Conservation (phyloP, 2,329 filamentous ascomycete genomes). For the Byssoonygena ceratinophila region DNA sequence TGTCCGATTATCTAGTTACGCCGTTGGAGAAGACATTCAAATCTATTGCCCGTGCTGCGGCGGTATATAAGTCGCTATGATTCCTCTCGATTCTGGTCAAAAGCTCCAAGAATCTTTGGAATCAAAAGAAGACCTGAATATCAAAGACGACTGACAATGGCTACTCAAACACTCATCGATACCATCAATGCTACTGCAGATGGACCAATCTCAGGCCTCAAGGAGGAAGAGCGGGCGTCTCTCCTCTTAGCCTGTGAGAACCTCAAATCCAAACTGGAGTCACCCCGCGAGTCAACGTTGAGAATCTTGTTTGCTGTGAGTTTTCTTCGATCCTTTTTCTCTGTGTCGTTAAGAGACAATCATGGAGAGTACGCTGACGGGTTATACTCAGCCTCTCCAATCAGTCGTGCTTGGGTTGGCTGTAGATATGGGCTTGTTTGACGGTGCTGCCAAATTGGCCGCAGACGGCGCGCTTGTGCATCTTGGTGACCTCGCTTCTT, state of each 20-base stretch:
- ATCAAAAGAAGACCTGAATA: neutral
- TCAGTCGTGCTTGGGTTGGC: constrained; percentile 2
- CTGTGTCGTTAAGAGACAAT: neutral
- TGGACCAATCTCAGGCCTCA: neutral
- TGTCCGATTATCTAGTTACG: no score
- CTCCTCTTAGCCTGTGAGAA: neutral
- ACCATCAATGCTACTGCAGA: neutral
- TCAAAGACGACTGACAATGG: neutral
- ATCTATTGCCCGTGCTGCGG: no score
- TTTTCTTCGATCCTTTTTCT: constrained; percentile 18
- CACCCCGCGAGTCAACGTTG: neutral
- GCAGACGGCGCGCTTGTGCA: constrained; percentile 9
- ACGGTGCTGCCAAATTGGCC: constrained; percentile 14
- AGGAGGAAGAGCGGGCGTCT: constrained; percentile 1
- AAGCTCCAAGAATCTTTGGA: no score
- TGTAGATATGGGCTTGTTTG: constrained; percentile 20
- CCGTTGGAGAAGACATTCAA: no score
- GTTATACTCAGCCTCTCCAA: neutral
- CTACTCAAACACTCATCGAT: neutral
- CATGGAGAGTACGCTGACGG: neutral
- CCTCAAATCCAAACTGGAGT: neutral
- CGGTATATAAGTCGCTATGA: no score
- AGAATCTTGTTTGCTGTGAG: neutral
- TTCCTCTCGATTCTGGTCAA: no score
- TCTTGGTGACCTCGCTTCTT: constrained; percentile 14